Evolutionary conservation across 164 flowering plant genomes (phyloP).

Genomic region (Piper betle): DNA sequence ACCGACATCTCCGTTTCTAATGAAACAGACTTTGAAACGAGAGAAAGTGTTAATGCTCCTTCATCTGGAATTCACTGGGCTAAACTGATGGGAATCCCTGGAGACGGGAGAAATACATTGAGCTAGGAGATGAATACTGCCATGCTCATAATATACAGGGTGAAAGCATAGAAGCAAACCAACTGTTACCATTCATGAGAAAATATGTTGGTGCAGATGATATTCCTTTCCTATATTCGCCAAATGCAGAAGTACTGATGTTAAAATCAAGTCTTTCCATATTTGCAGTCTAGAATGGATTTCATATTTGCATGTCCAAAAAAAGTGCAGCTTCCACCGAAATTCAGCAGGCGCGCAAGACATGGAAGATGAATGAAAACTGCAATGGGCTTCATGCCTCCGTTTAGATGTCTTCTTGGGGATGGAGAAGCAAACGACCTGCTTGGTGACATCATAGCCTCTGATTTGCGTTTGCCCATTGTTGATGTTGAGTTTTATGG

Average conservation of each 20-base stretch:
- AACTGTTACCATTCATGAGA: background rate
- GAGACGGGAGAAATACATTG: constrained; percentile 25
- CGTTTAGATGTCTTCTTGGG: background rate
- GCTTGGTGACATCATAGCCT: background rate
- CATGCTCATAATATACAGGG: background rate
- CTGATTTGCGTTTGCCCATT: background rate
- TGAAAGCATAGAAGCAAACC: background rate
- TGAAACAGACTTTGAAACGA: constrained; percentile 26
- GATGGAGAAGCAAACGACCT: background rate
- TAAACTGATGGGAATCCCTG: constrained; percentile 42
- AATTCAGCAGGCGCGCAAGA: background rate
- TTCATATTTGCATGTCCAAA: background rate
- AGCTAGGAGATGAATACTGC: constrained; percentile 34
- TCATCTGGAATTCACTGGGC: constrained; percentile 51
- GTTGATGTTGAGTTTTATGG: background rate
- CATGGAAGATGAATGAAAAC: background rate
- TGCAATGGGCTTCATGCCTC: background rate
- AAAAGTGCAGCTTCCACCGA: background rate
- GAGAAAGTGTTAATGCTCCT: constrained; percentile 49
- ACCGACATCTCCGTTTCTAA: constrained; percentile 32
- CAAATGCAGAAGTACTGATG: background rate
- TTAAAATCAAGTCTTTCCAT: background rate
- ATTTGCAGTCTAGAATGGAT: background rate
- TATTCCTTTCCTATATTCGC: background rate
- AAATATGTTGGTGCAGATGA: background rate